Evolutionary conservation across 1,139 yeast species (phyloP).

Genomic region (Geotrichum macrosporum): DNA sequence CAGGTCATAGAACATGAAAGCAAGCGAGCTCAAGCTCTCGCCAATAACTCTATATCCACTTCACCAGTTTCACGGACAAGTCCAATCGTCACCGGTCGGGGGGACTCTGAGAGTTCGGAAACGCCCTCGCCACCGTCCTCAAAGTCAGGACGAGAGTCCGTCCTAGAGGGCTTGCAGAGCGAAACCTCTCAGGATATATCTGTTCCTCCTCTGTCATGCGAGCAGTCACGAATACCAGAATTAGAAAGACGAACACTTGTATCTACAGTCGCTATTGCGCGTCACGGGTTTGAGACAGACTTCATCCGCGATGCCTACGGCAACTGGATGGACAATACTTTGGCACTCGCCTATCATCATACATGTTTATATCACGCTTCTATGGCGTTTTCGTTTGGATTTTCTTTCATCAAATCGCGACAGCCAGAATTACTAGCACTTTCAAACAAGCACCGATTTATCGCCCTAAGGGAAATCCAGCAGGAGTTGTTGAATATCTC

Average conservation of each 20-base stretch:
- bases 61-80: no score
- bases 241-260: slow-evolving; percentile 15
- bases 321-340: slow-evolving; percentile 33
- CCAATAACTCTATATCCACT: no score
- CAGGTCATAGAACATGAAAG: slow-evolving; percentile 25
- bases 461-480: slow-evolving; percentile 32
- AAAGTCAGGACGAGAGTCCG: no score
- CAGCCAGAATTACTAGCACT: slow-evolving; percentile 21
- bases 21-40: slow-evolving; percentile 14
- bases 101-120: no score
- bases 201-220: slow-evolving; percentile 1
- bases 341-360: slow-evolving; percentile 29
- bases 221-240: slow-evolving; percentile 10
- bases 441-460: slow-evolving; percentile 32
- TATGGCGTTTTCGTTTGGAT: slow-evolving; percentile 35
- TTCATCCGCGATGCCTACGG: slow-evolving; percentile 32
- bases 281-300: slow-evolving; percentile 35
- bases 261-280: slow-evolving; percentile 14
- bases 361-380: slow-evolving; percentile 33
- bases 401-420: slow-evolving; percentile 29
- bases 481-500: slow-evolving; percentile 26
- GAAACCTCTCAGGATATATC: neutral
- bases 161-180: no score
- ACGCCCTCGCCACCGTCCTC: no score
- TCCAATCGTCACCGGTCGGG: no score